Percentiles rank a stretch among this genome's conserved stretches.
Conservation (phyloP, 2,329 filamentous ascomycete genomes). For the Pyricularia pennisetigena region DNA sequence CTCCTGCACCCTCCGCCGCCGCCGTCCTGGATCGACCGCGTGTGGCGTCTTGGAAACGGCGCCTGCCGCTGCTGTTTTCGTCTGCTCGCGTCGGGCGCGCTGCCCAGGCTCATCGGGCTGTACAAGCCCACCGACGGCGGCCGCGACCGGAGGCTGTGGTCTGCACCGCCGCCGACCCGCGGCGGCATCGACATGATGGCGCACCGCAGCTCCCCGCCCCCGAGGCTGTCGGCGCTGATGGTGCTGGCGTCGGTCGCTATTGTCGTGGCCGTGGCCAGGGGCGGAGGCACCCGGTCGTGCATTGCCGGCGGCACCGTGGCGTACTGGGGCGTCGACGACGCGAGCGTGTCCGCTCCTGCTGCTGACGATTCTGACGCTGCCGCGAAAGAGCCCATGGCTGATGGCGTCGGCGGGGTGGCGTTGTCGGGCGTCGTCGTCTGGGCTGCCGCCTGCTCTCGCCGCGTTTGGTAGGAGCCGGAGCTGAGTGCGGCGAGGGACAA, state of each 20-base stretch:
- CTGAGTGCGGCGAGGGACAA: constrained; percentile 1
- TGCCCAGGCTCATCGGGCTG: not conserved
- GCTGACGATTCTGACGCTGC: not conserved
- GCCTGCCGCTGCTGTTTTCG: not conserved
- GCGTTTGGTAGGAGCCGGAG: not conserved
- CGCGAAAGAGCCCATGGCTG: not conserved
- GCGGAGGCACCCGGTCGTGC: constrained; percentile 1
- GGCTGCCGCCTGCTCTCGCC: not conserved
- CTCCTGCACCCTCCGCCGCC: not conserved
- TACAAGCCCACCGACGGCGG: not conserved
- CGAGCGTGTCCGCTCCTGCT: not conserved
- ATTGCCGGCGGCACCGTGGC: not conserved
- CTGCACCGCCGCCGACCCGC: not conserved
- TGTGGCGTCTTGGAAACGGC: not conserved
- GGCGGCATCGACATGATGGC: constrained; percentile 3
- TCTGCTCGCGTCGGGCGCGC: not conserved
- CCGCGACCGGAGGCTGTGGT: not conserved
- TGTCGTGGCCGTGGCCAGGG: constrained; percentile 6
- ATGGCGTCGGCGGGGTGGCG: not conserved
- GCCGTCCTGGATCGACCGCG: not conserved
- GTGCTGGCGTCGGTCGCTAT: constrained; percentile 1
- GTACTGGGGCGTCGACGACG: not conserved
- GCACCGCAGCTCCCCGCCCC: not conserved
- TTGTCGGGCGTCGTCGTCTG: not conserved
- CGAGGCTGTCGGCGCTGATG: not conserved